Conservation (phyloP, 495 filamentous ascomycete species). For the Opeltia flavorubescens region DNA sequence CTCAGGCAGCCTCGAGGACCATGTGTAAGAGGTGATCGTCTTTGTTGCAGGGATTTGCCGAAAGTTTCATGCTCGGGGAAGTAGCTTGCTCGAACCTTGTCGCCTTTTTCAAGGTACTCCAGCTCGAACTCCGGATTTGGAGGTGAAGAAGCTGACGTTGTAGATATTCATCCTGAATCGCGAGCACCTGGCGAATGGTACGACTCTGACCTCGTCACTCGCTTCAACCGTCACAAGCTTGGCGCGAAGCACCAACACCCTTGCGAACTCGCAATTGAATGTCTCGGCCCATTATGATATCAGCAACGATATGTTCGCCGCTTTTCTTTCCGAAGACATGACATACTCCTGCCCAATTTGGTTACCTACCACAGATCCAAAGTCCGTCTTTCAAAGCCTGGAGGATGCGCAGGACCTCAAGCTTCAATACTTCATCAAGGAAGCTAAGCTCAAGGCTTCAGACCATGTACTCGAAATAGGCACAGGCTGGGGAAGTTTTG, state of each 20-base stretch:
- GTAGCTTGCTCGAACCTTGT: constrained; percentile 47
- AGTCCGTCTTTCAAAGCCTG: constrained; percentile 33
- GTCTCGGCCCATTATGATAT: constrained; percentile 63
- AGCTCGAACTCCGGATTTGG: neutral
- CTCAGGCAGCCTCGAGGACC: neutral
- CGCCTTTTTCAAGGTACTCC: constrained; percentile 44
- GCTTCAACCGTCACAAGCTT: constrained; percentile 35
- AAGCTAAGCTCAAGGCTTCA: constrained; percentile 40
- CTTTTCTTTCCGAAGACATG: constrained; percentile 60
- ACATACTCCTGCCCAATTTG: constrained; percentile 66
- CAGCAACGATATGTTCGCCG: constrained; percentile 57
- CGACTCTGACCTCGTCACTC: constrained; percentile 43
- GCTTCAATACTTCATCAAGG: constrained; percentile 44
- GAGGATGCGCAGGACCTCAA: constrained; percentile 54
- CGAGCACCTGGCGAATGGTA: constrained; percentile 38
- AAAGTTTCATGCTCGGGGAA: constrained; percentile 58
- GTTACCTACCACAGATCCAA: constrained; percentile 24
- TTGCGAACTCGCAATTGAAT: constrained; percentile 50
- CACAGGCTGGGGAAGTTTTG: constrained; percentile 55
- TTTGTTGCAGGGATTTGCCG: constrained; percentile 43
- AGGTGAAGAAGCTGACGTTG: constrained; percentile 7
- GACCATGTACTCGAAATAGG: constrained; percentile 60
- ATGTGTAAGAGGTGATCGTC: neutral
- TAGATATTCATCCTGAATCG: constrained; percentile 54
- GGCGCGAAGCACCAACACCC: constrained; percentile 45